Evolutionary conservation across 2,329 filamentous ascomycete genomes (phyloP), one percentile per base, ranked within the genome.

Genomic region (Dothistroma septosporum): DNA sequence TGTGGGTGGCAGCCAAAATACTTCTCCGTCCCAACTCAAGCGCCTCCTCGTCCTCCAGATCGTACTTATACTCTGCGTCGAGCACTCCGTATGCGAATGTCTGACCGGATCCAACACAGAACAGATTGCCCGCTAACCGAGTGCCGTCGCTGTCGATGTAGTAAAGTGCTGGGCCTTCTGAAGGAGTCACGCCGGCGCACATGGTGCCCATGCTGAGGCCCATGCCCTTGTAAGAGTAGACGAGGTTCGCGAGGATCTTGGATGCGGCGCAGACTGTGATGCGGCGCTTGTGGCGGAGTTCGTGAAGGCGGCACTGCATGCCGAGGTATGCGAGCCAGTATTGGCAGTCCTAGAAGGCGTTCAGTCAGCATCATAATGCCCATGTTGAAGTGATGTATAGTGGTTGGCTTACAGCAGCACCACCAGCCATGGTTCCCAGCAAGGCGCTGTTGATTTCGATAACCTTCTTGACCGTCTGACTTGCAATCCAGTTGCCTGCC

Each of bases 401-500:
- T 10, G 32, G 2, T 52, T 7, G 60, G 78, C 85, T 75, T 79
- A 88, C 86, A 77, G 94, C 94, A 74, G 94, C 94, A 79, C 94
- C 94, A 78, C 94, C 94, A 65, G 94, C 94, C 93, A 99, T 96
- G 69, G 94, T 99, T 67, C 94, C 94, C 73, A 99, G 80, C 78
- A 99, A 84, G 78, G 88, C 89, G 78, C 84, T 91, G 82, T 96
- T 96, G 83, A 96, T 96, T 84, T 96, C 92, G 75, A 99, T 97
- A 70, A 99, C 94, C 85, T 99, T 99, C 87, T 99, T 99, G 75
- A 99, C 94, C 57, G 94, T 99, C 84, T 99, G 94, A 80, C 91
- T 96, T 68, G 94, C 94, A 79, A 99, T 99, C 94, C 94, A 99
- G 85, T 94, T 95, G 73, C 94, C 94, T 32, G 94, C 93, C 53